phyloP scores from a whole-genome alignment of 2,329 filamentous ascomycete species.

The Aureobasidium sp. region DNA sequence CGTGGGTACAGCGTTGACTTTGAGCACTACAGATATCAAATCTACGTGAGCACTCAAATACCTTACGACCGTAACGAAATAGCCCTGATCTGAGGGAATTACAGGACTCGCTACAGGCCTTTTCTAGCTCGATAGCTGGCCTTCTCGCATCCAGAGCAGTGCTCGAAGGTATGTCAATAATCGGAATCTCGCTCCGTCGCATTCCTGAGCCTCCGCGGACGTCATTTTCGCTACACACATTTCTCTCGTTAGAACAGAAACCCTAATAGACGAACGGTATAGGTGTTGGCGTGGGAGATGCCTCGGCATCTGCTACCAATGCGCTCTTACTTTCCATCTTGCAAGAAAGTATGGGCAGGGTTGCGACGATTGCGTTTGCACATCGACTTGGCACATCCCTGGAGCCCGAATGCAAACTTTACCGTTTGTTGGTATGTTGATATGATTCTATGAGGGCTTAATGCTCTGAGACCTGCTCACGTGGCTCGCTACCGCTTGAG shows the following conservation, averaged over 20 bases:
- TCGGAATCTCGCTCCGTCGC: background rate
- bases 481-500: background rate
- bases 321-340: conserved; percentile 77
- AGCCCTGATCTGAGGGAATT: background rate
- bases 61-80: background rate
- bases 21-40: conserved; percentile 51
- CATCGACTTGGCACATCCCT: conserved; percentile 73
- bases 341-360: conserved; percentile 71
- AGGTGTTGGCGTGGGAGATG: conserved; percentile 78
- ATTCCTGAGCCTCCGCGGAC: background rate
- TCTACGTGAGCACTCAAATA: conserved; percentile 47
- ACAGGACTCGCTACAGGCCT: conserved; percentile 73
- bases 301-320: conserved; percentile 67
- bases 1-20: background rate
- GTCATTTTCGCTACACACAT: background rate
- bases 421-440: conserved; percentile 55
- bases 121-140: conserved; percentile 73
- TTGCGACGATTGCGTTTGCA: conserved; percentile 82
- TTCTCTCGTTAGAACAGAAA: background rate
- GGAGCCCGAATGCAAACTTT: conserved; percentile 85
- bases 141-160: conserved; percentile 77
- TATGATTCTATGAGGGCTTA: no score
- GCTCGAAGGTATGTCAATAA: conserved; percentile 51
- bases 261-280: conserved; percentile 8
- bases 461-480: background rate